Evolutionary conservation across 139 green algal genomes (phyloP), one percentile per base, ranked within the genome.

Genomic region (Eudorina sp.): DNA sequence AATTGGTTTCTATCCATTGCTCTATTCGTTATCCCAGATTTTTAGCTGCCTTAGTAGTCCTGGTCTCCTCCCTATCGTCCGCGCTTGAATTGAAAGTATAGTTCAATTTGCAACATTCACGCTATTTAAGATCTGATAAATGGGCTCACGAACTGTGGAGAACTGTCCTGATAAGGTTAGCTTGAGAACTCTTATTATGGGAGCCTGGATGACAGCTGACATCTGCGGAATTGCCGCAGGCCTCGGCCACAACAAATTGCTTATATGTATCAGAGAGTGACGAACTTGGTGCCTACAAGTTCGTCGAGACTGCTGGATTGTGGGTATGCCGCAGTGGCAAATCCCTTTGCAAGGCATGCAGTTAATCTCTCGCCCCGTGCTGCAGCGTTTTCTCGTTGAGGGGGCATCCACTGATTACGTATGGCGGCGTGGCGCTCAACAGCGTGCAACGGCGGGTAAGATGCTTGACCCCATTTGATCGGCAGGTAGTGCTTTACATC

Each of bases 351-450:
- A n/a, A n/a, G n/a, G n/a, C n/a, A n/a, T n/a, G n/a, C n/a, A n/a
- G n/a, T n/a, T n/a, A n/a, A n/a, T n/a, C 66, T 9, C 34, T 53
- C 4, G 9, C 62, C 29, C 14, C 21, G 40, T 23, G 6, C 3
- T 95, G 93, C 90, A 99, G 95, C n/a, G 92, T 99, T 0, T 96
- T 97, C 88, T 89, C 80, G 27, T 84, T 96, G 8, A 41, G 53
- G 13, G 41, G 82, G 0, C 92, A 99, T 53, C 75, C 88, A 0
- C 48, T 51, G 0, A 88, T 99, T 0, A 43, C 92, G 1, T 62
- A 85, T 18, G 96, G 95, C 1, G 55, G 31, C 5, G 55, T 99
- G 8, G 97, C 90, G 0, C 89, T 99, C 27, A 99, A 99, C 70
- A 92, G 92, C 14, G 75, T 98, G 36, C 97, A 99, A 77, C 89